A percentile compares a stretch with the other conserved stretches of the same genome.
phyloP scores from a whole-genome alignment of 768 basidiomycete species.

The Erythrobasidium yunnanense region DNA sequence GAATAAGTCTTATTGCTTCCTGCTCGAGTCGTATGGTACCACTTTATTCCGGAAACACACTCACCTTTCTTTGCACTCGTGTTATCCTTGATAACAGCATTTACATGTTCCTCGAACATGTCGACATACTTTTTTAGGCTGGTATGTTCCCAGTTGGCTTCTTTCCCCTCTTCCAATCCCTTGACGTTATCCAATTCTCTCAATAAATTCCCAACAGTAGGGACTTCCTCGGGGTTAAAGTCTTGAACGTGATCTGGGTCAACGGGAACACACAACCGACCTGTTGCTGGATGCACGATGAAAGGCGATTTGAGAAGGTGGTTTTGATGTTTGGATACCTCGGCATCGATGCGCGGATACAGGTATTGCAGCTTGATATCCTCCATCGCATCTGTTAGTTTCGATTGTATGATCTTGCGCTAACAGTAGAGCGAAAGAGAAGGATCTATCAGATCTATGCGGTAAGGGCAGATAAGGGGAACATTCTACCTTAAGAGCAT shows the following conservation, averaged over 20 bases:
- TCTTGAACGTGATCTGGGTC: slow-evolving; percentile 62
- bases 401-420: too few species aligned
- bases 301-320: slow-evolving; percentile 97
- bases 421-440: neutral
- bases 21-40: too few species aligned
- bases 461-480: neutral
- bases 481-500: slow-evolving; percentile 21
- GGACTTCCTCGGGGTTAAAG: slow-evolving; percentile 76
- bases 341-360: slow-evolving; percentile 89
- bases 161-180: neutral
- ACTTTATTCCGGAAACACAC: slow-evolving; percentile 24
- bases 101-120: slow-evolving; percentile 66
- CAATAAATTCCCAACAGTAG: slow-evolving; percentile 74
- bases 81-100: slow-evolving; percentile 41
- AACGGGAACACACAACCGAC: slow-evolving; percentile 85
- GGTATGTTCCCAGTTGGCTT: slow-evolving; percentile 69
- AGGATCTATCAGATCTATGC: neutral
- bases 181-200: slow-evolving; percentile 55
- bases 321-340: slow-evolving; percentile 94
- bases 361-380: slow-evolving; percentile 87
- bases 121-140: slow-evolving; percentile 81
- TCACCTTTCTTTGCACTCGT: slow-evolving; percentile 39
- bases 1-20: too few species aligned
- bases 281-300: slow-evolving; percentile 91
- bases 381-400: slow-evolving; percentile 50